A percentile compares a stretch with the other conserved stretches of the same genome.
Conservation (phyloP, 441 rosid genomes). For the Croton setiger region DNA sequence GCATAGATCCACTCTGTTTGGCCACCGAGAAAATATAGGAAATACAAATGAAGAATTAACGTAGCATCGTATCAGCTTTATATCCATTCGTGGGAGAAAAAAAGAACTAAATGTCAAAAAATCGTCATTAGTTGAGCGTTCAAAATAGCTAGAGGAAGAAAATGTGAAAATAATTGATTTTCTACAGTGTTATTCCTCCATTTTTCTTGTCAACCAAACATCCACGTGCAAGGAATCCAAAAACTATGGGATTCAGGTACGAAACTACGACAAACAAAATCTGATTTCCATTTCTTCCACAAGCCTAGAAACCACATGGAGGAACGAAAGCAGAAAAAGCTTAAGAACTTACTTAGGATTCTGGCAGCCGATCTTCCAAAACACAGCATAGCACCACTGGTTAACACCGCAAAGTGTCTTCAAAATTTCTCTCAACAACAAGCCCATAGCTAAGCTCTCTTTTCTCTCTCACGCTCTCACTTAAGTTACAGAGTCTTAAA, state of each 20-base stretch:
- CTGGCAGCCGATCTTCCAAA: slow-evolving; percentile 93
- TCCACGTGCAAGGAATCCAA: background rate
- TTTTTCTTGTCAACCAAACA: background rate
- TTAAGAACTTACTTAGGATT: slow-evolving; percentile 60
- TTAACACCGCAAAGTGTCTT: slow-evolving; percentile 62
- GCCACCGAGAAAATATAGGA: slow-evolving; percentile 17
- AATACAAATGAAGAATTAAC: background rate
- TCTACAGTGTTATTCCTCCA: background rate
- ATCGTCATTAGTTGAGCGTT: background rate
- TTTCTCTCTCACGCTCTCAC: background rate
- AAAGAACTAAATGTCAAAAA: background rate
- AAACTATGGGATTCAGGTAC: background rate
- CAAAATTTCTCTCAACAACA: slow-evolving; percentile 65
- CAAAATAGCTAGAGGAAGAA: background rate
- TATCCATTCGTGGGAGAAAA: background rate
- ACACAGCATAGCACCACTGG: slow-evolving; percentile 89
- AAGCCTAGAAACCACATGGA: slow-evolving; percentile 18
- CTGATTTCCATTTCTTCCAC: background rate
- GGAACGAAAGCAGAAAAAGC: background rate
- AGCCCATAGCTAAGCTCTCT: slow-evolving; percentile 21
- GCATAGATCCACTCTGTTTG: slow-evolving; percentile 21
- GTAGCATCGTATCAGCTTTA: too few species aligned
- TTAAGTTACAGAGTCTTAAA: background rate
- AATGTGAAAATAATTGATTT: background rate
- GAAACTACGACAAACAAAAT: background rate